Evolutionary conservation across 176 grass and related monocot genomes (phyloP).

Genomic region (Stipa capillata): DNA sequence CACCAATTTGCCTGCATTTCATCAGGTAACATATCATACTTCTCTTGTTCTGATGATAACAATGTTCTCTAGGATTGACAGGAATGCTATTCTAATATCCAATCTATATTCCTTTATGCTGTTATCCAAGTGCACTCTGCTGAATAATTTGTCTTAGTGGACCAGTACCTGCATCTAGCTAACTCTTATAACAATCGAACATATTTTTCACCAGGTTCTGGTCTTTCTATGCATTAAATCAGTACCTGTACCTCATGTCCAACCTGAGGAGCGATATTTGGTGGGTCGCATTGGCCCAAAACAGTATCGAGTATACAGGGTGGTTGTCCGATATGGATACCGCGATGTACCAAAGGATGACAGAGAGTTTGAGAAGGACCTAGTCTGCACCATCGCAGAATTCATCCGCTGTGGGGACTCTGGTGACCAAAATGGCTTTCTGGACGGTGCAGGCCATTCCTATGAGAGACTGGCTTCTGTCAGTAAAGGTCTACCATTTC

Average conservation of each 20-base stretch:
- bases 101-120: no score
- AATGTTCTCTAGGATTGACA: no score
- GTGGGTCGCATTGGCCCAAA: conserved; percentile 75
- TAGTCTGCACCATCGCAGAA: conserved; percentile 80
- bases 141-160: background rate
- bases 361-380: conserved; percentile 75
- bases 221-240: conserved; percentile 86
- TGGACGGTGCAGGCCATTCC: conserved; percentile 23
- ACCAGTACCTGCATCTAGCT: no score
- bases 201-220: conserved; percentile 52
- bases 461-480: conserved; percentile 53
- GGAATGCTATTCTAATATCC: no score
- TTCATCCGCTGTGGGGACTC: conserved; percentile 56
- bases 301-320: conserved; percentile 66
- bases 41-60: background rate
- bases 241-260: conserved; percentile 51
- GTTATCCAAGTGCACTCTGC: no score
- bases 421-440: conserved; percentile 14
- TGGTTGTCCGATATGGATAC: conserved; percentile 80
- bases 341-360: conserved; percentile 71
- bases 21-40: conserved; percentile 52
- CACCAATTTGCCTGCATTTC: conserved; percentile 93
- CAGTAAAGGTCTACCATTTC: conserved; percentile 39
- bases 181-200: background rate
- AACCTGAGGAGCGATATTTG: conserved; percentile 54